phyloP scores from a whole-genome alignment of 2,329 filamentous ascomycete genomes.

The Phaeomoniella chlamydospora region DNA sequence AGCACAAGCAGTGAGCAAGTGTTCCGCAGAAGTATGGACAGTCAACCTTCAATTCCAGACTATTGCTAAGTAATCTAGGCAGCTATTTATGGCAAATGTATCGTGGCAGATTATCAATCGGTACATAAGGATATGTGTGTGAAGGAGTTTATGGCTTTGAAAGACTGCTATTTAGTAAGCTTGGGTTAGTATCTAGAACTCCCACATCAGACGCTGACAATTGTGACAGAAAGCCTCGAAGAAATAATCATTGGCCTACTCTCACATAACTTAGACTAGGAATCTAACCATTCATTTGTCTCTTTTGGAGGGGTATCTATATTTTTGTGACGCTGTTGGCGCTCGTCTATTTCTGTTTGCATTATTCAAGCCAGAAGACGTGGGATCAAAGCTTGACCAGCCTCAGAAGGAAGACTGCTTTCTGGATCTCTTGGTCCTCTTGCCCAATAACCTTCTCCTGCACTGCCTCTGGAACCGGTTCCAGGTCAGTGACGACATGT shows the following conservation, averaged over 20 bases:
- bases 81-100: conserved; percentile 76
- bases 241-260: too few relatives aligned
- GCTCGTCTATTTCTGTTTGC: too few relatives aligned
- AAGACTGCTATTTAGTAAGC: conserved; percentile 73
- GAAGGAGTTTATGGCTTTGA: conserved; percentile 70
- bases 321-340: too few relatives aligned
- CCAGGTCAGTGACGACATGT: conserved; percentile 44
- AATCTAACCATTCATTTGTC: too few relatives aligned
- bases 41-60: background rate
- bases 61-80: conserved; percentile 39
- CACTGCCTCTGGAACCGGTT: conserved; percentile 35
- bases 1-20: conserved; percentile 50
- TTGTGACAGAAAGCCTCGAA: too few relatives aligned
- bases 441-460: conserved; percentile 55
- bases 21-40: conserved; percentile 44
- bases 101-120: conserved; percentile 78
- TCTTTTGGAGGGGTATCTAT: too few relatives aligned
- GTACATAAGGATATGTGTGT: conserved; percentile 83
- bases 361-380: too few relatives aligned
- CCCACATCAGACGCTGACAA: too few relatives aligned
- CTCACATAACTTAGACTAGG: too few relatives aligned
- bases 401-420: conserved; percentile 64
- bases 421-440: conserved; percentile 76
- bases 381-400: conserved; percentile 58
- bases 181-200: too few relatives aligned